Evolutionary conservation across 1,139 yeast species (phyloP), one percentile per base, ranked within the genome.

Genomic region (Protomyces arabidopsidicola): DNA sequence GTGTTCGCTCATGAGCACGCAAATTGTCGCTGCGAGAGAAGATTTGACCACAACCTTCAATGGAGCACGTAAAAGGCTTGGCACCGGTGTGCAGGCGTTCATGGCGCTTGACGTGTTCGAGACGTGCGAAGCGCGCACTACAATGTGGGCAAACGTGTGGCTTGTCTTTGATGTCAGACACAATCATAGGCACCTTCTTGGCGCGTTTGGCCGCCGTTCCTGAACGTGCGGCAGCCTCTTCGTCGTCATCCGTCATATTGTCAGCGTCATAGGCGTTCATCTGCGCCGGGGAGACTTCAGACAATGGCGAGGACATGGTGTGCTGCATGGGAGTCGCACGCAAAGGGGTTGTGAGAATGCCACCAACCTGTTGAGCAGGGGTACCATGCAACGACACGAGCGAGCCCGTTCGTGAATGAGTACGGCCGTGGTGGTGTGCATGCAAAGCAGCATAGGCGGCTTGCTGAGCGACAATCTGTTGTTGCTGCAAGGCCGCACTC

Each of bases 1-100:
- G 97, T 4, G 96, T 89, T 72, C 90, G 84, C 74, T 83, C 88
- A 73, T 90, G 97, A 73, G 90, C 97, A 87, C 88, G 88, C 75
- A 96, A 90, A 74, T 90, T 90, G 75, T 90, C 97, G 73, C 90
- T 96, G 71, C 97, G 82, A 55, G 96, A 90, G 74, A 90, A 90
- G 64, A 90, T 77, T 31, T 95, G 91, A 8, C 80, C 84, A 75
- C 97, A 90, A n/a, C 87, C 85, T 22, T 87, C 87, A 77, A 82
- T 85, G 0, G 95, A 95, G 74, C 97, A 90, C 22, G 78, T 77
- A 74, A 89, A 95, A 70, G 88, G 89, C 71, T 93, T 82, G 70
- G 90, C 97, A 35, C 97, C 97, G 0, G 97, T 90, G 74, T 90
- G 97, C 55, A 89, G 88, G 65, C 96, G 78, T 71, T 86, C 84